Base-by-base conservation (phyloP, 2,329 filamentous ascomycete genomes). In the Pseudocercospora macadamiae region DNA sequence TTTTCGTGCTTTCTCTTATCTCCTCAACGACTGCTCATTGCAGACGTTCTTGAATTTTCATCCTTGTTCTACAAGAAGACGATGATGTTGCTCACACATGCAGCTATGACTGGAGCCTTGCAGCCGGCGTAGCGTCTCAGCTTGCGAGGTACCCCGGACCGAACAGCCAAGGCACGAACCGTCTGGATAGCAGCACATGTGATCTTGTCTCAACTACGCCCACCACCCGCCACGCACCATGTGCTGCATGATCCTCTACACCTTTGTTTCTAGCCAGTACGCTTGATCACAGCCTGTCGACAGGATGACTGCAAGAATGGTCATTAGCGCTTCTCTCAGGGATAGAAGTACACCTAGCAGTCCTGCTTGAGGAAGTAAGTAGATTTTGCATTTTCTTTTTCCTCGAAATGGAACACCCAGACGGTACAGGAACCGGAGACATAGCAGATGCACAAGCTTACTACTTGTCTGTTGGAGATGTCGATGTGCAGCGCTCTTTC, bases 401-500 rank as follows among this genome's bases (percentile, higher is more conserved):
- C 6, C 34, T 26, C 28, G 48, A 21, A 26, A 64, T 64, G 62
- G 62, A 59, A 32, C 49, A 48, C 16, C 36, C 32, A 8, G 57
- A 57, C 54, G 60, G 51, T 8, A 42, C 14, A 16, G 51, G 49
- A 8, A 28, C 49, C 6, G 23, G 54, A 32, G 52, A 51, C 16
- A 36, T 44, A 5, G 49, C 44, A 21, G 60, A 61, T 28, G 59
- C 64, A 8, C 55, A 60, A 32, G 39, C 58, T 6, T 68, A 66
- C 52, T 68, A 68, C 39, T 47, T 51, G 12, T 58, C 60, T 1
- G 53, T 65, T 21, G 55, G 45, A 18, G 63, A 66, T 39, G 21
- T 52, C 30, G 54, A 59, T 19, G 57, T 66, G 26, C 55, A 65
- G n/a, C 54, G 48, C 25, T 51, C 51, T 23, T 86, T 86, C 64